Base-by-base conservation (phyloP, 306 rosid genomes). In the Sicyos baderoa region DNA sequence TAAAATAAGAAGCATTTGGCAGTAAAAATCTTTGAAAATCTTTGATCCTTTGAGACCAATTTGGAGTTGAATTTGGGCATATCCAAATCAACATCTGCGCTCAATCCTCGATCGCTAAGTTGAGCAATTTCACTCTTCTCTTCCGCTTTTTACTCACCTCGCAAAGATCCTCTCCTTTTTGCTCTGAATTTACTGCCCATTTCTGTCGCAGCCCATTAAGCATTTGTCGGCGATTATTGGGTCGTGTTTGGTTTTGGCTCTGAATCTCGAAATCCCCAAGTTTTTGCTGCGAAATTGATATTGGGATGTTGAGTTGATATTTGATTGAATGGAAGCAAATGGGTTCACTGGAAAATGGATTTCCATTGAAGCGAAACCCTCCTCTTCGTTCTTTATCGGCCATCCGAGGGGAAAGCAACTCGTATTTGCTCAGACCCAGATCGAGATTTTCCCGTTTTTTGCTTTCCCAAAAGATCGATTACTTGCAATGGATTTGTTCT, bases 401-500 rank as follows among this genome's bases (percentile, higher is more conserved):
- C 12, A 73, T 77, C 40, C 79, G 86, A 72, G 81, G 78, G 48
- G 95, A 91, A n/a, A 82, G 79, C 15, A 67, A 78, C 78, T 80
- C 86, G 19, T 90, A 86, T 72, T 61, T 86, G 4, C 97, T 77
- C 82, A 88, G 96, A 82, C 82, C 84, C 74, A 90, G 97, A 86
- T 94, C 96, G 81, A 88, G 90, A 76, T 86, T 94, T 77, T 90
- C 99, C 7, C 83, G 95, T 76, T 84, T 84, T 65, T 76, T 93
- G 67, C 76, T 90, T 2, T 79, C 82, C 70, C 89, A 86, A 85
- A 94, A 83, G 76, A 81, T 94, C 17, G 97, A 90, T 79, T 94
- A 90, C 58, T 73, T 94, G 55, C 97, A 86, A 83, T 94, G 99
- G 99, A 88, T 86, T 82, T 94, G 96, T 72, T 85, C 96, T 7